Percentiles rank a stretch among this genome's conserved stretches.
Evolutionary conservation across 2,329 filamentous ascomycete species (phyloP).

Genomic region (Trichoderma sp.): DNA sequence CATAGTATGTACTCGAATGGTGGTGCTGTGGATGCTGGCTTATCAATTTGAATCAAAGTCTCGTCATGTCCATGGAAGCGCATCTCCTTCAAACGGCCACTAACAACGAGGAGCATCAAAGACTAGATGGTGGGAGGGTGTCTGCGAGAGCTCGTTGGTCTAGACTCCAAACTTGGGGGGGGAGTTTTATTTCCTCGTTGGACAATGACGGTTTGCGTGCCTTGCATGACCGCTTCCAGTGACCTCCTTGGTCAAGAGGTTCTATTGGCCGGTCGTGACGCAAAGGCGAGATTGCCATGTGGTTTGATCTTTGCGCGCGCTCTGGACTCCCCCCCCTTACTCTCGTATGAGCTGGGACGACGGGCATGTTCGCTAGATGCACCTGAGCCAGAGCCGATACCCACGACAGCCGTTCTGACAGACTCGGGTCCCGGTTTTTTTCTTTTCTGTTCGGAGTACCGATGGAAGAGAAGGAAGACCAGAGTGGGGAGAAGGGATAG

Average conservation of each 20-base stretch:
- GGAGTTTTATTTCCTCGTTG: not conserved
- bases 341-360: not conserved
- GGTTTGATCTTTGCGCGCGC: not conserved
- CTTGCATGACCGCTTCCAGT: conserved; percentile 18
- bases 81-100: not conserved
- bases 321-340: not conserved
- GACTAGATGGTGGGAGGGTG: not conserved
- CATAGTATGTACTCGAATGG: too few species aligned
- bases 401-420: not conserved
- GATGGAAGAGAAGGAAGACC: not conserved
- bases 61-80: not conserved
- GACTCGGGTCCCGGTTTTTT: not conserved
- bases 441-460: too few species aligned
- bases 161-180: not conserved
- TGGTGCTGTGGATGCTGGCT: not conserved
- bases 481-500: not conserved
- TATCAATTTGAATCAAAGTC: not conserved
- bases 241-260: not conserved
- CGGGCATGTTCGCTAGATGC: not conserved
- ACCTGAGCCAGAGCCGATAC: not conserved
- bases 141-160: conserved; percentile 8
- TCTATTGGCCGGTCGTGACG: conserved; percentile 11
- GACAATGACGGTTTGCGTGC: conserved; percentile 10
- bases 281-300: conserved; percentile 17
- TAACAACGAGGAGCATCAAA: not conserved